Base-by-base conservation (phyloP, 2,329 filamentous ascomycete genomes). In the Endothia cerciana region DNA sequence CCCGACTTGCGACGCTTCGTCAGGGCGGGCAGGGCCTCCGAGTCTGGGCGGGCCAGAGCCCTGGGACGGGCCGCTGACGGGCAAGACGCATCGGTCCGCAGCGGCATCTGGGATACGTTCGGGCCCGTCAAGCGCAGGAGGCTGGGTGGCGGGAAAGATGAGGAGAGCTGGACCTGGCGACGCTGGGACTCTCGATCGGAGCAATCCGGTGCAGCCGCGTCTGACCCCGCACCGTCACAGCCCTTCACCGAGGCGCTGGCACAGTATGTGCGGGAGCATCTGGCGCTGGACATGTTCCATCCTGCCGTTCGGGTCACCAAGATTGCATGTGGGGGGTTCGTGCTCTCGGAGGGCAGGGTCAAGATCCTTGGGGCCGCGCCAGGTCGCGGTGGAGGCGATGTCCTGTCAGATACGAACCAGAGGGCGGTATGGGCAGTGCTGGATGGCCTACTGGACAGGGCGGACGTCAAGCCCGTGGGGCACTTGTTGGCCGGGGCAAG, bases 291-390 rank as follows among this genome's bases (percentile, higher is more conserved):
- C 70, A 70, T 88, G 69, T 84, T 85, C 64, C 84, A 87, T 69
- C 82, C 85, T 0, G 78, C 80, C n/a, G 84, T 87, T 3, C 76
- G 79, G 1, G 74, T 88, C 30, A 76, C 76, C 15, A 84, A 85
- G 68, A 78, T 88, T 36, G 84, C 83, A 0, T 87, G 85, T 66
- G 82, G 81, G 0, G 85, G 84, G 0, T 88, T 88, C 64, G 81
- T 83, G 45, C 74, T 87, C 13, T 82, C 82, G 0, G 84, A 86
- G 67, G 81, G 76, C 13, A 77, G 83, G 36, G 60, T 87, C 25
- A 87, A 87, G 73, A 73, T 86, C 17, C 79, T 81, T 49, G 66
- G 62, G 22, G 25, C n/a, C 33, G 25, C 47, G 25, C 43, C 59
- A 8, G 25, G 28, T 40, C 38, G 19, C 8, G 59, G 25, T 3